Base-by-base conservation (phyloP, 2,329 filamentous ascomycete species). In the Alternaria hordeiaustralica region DNA sequence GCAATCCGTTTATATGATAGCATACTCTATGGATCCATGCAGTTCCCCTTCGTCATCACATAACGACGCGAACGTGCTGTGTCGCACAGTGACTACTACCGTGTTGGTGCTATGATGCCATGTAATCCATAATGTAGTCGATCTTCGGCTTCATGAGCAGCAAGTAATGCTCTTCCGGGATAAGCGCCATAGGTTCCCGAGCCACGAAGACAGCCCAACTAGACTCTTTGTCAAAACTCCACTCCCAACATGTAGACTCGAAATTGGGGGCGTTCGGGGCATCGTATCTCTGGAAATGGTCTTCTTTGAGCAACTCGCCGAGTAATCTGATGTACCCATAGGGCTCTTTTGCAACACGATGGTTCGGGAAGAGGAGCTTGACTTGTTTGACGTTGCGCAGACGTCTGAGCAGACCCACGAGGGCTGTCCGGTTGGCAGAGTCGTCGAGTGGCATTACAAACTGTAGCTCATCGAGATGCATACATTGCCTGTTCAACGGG, bases 231-330 rank as follows among this genome's bases (percentile, higher is more conserved):
- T 79, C 72, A 58, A 71, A 80, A 3, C 55, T 66, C 80, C 81
- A 82, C 7, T 65, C 66, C 81, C 81, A 84, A 80, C 81, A 82
- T 1, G 72, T 77, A 13, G 59, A 60, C 57, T 80, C 79, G 5
- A 69, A n/a, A 15, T 70, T 65, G 0, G 76, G 73, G 3, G 75
- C 75, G 10, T 51, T 57, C 3, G 62, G 65, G 2, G 69, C 74
- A 54, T 79, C 77, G 61, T 81, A 83, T 44, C 81, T 69, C 54
- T 81, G 74, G 13, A 74, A 71, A 63, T 82, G 80, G 64, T 84
- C 82, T 23, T 77, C 72, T 56, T 82, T 81, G 63, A 83, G 61
- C 6, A 83, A 73, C 18, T 78, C 64, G 1, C 79, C 79, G n/a
- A 82, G 61, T 0, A 84, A 67, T 1, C 74, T 68, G 50, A 80